phyloP scores from a whole-genome alignment of 352 stramenopile species.

The Halophytophthora batemanensis region DNA sequence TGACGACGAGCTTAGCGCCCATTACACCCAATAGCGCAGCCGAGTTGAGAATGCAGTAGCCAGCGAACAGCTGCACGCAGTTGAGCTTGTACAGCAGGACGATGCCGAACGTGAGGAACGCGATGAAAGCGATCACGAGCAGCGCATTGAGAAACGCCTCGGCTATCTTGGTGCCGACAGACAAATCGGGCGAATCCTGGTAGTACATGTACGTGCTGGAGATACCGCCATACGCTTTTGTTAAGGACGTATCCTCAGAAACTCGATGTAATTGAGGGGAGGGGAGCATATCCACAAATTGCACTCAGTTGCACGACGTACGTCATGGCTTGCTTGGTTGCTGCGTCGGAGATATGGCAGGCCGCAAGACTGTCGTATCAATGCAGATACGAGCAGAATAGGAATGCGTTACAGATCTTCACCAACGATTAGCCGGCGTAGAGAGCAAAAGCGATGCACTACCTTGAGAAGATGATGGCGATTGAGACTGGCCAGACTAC shows the following conservation, averaged over 20 bases:
- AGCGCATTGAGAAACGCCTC: constrained; percentile 75
- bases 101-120: constrained; percentile 70
- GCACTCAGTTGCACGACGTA: constrained; percentile 16
- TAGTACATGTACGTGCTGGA: constrained; percentile 79
- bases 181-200: constrained; percentile 43
- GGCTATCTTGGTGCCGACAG: constrained; percentile 41
- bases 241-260: no score
- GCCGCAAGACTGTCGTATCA: constrained; percentile 36
- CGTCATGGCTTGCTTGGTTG: constrained; percentile 55
- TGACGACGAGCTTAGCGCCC: constrained; percentile 68
- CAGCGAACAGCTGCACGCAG: constrained; percentile 68
- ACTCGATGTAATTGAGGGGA: not conserved
- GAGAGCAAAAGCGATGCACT: not conserved
- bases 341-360: constrained; percentile 42
- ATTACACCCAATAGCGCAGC: constrained; percentile 63
- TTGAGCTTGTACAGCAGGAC: constrained; percentile 85
- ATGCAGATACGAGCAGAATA: not conserved
- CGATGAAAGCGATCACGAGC: constrained; percentile 79
- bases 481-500: constrained; percentile 70
- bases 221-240: no score
- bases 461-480: constrained; percentile 74
- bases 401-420: not conserved
- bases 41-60: constrained; percentile 80
- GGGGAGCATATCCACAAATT: not conserved
- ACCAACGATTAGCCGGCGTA: not conserved